Percentiles rank a stretch among this genome's conserved stretches.
phyloP scores from a whole-genome alignment of 257 asterid genomes.

The Linaria vulgaris region DNA sequence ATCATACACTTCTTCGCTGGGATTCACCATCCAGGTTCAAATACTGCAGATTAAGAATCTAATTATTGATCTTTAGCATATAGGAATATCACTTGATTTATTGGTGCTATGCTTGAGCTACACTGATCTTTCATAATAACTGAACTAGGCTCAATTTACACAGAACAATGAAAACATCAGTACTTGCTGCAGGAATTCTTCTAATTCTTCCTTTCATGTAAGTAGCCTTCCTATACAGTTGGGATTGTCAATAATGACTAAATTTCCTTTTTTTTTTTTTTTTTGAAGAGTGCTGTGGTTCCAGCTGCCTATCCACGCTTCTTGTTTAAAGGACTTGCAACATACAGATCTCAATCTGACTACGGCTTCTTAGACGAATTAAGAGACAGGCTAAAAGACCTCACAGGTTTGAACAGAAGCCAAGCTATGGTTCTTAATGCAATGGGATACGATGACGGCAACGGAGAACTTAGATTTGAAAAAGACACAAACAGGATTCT shows the following conservation, averaged over 20 bases:
- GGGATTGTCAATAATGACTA: background rate
- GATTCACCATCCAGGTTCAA: conserved; percentile 56
- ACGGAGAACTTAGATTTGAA: conserved; percentile 34
- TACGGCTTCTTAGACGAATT: conserved; percentile 26
- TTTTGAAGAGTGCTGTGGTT: conserved; percentile 47
- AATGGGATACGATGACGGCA: conserved; percentile 49
- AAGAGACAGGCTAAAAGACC: conserved; percentile 30
- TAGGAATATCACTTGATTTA: background rate
- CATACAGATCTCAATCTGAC: conserved; percentile 38
- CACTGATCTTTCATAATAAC: background rate
- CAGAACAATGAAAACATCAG: no score
- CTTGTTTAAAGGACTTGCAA: conserved; percentile 41
- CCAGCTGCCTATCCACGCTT: conserved; percentile 46
- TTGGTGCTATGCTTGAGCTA: background rate
- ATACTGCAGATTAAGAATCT: background rate
- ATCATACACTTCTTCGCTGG: conserved; percentile 51
- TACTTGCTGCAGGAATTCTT: no score
- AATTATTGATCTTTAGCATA: background rate
- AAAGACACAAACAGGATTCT: conserved; percentile 28
- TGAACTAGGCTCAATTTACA: no score
- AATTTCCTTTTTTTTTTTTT: background rate
- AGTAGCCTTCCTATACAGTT: background rate
- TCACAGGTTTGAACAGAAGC: conserved; percentile 18
- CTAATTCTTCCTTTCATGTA: background rate
- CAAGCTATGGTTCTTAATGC: conserved; percentile 45